Evolutionary conservation across 805 yeast species (phyloP).

Genomic region (Clavispora fructus): DNA sequence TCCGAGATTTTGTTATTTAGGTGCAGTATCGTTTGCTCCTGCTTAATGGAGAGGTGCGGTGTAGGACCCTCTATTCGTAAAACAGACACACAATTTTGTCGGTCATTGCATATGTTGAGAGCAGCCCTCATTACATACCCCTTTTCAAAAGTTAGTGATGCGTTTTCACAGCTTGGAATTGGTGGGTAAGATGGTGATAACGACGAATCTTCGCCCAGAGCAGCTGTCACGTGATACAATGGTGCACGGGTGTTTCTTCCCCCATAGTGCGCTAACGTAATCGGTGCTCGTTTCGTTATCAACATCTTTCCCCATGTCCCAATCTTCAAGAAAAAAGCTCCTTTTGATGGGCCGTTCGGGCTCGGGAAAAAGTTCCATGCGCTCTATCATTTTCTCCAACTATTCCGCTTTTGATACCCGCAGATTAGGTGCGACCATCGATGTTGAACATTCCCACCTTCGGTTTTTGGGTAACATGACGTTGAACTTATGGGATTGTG

Average conservation of each 20-base stretch:
- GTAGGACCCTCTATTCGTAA: too few species aligned
- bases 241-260: neutral
- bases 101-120: too few species aligned
- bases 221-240: neutral
- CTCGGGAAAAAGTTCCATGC: constrained; percentile 95
- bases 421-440: constrained; percentile 93
- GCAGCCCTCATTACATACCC: too few species aligned
- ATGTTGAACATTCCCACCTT: constrained; percentile 95
- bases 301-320: constrained; percentile 8
- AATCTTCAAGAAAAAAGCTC: constrained; percentile 32
- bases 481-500: constrained; percentile 95
- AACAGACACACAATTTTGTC: too few species aligned
- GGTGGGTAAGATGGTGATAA: too few species aligned
- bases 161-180: too few species aligned
- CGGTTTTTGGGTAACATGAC: constrained; percentile 94
- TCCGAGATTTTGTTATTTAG: too few species aligned
- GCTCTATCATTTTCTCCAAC: constrained; percentile 91
- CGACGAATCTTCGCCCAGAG: too few species aligned
- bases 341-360: constrained; percentile 83
- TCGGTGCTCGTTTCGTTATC: neutral
- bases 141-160: too few species aligned
- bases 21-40: too few species aligned
- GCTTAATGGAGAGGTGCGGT: too few species aligned
- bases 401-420: constrained; percentile 96
- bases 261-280: neutral